Evolutionary conservation across 495 filamentous ascomycete species (phyloP).

Genomic region (Annulohypoxylon maeteangense): DNA sequence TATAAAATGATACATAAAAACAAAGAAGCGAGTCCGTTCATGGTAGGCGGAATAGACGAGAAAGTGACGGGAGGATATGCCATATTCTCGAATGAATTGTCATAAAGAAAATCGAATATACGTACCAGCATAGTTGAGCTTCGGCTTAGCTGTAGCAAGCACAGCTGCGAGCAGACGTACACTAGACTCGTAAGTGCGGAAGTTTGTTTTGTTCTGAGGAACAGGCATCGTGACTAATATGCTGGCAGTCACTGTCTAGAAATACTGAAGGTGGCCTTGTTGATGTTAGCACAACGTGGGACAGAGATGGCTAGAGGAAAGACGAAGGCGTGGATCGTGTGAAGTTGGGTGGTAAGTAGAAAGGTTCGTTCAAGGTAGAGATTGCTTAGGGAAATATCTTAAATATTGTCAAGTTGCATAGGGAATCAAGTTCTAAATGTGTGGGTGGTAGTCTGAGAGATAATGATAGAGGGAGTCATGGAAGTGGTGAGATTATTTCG

Average conservation of each 20-base stretch:
- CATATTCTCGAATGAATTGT: background rate
- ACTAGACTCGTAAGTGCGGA: conserved; percentile 59
- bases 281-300: background rate
- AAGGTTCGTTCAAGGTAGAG: background rate
- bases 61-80: background rate
- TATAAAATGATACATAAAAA: background rate
- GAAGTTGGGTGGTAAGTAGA: background rate
- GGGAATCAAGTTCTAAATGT: background rate
- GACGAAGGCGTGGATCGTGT: background rate
- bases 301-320: background rate
- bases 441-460: background rate
- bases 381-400: background rate
- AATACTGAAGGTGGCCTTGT: conserved; percentile 1
- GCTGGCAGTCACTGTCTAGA: background rate
- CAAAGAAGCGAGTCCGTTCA: background rate
- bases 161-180: conserved; percentile 62
- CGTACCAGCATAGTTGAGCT: conserved; percentile 64
- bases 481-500: background rate
- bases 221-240: conserved; percentile 46
- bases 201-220: conserved; percentile 51
- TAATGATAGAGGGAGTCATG: background rate
- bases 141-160: conserved; percentile 55
- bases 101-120: conserved; percentile 6
- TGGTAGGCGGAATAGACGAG: background rate
- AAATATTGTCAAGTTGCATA: background rate